phyloP scores from a whole-genome alignment of 495 filamentous ascomycete species.

The Podospora sp. region DNA sequence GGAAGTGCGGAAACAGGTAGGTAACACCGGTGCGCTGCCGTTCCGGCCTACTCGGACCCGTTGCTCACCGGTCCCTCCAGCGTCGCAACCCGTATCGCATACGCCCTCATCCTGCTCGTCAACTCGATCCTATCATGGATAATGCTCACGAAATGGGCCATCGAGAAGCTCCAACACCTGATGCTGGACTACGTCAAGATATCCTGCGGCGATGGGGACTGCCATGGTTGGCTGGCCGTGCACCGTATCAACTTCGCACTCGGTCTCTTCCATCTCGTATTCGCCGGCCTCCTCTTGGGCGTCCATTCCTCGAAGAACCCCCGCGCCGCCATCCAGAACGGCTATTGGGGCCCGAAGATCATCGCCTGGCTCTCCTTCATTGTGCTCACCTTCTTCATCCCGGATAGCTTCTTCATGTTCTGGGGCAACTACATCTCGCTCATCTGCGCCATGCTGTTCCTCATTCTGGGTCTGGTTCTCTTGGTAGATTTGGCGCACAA shows the following conservation, averaged over 20 bases:
- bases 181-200: constrained; percentile 95
- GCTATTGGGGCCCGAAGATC: constrained; percentile 81
- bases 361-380: constrained; percentile 85
- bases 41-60: not conserved
- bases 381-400: constrained; percentile 92
- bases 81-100: constrained; percentile 95
- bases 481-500: constrained; percentile 94
- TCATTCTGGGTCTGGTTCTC: constrained; percentile 88
- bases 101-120: constrained; percentile 91
- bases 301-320: constrained; percentile 85
- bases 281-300: constrained; percentile 81
- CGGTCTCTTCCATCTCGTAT: constrained; percentile 85
- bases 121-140: constrained; percentile 98
- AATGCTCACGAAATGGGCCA: constrained; percentile 98
- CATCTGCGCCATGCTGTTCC: constrained; percentile 87
- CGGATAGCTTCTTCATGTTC: constrained; percentile 90
- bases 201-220: constrained; percentile 84
- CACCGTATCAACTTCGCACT: constrained; percentile 98
- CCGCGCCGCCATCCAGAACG: constrained; percentile 89
- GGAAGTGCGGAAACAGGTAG: constrained; percentile 94
- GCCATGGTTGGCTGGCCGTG: constrained; percentile 93
- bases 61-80: constrained; percentile 46
- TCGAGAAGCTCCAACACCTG: constrained; percentile 89
- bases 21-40: constrained; percentile 15
- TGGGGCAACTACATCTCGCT: constrained; percentile 96